A percentile compares a stretch with the other conserved stretches of the same genome.
These are phyloP conservation scores for Grigorovia transvaalensis DNA, from an alignment of 805 yeast species.

Conservation along the genomic window DNA sequence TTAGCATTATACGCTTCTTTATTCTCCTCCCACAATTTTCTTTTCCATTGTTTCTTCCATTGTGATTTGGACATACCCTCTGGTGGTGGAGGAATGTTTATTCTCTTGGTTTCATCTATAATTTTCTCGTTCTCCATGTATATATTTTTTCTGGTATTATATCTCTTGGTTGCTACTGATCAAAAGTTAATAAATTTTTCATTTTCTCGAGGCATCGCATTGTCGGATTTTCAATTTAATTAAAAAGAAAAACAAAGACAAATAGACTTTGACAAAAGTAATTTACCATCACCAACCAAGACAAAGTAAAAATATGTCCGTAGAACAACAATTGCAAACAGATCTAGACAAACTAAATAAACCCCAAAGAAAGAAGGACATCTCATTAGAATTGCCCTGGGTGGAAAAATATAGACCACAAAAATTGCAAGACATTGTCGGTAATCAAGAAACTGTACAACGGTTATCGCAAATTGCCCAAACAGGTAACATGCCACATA, in stretches of 20 bases:
- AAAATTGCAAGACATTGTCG: conserved; percentile 73
- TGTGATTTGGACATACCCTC: conserved; percentile 82
- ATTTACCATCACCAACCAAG: too few relatives aligned
- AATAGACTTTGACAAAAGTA: conserved; percentile 6
- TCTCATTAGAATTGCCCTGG: conserved; percentile 37
- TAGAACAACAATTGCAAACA: too few relatives aligned
- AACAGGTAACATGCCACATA: conserved; percentile 95
- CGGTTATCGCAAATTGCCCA: conserved; percentile 73
- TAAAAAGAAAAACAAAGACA: conserved; percentile 2
- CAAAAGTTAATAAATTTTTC: too few relatives aligned
- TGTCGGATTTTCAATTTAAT: not conserved
- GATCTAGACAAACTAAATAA: too few relatives aligned
- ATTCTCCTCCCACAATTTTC: conserved; percentile 48
- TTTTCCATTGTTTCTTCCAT: conserved; percentile 65
- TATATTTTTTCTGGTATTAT: not conserved
- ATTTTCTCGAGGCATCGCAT: not conserved
- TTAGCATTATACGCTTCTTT: conserved; percentile 49
- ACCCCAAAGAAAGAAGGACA: not conserved
- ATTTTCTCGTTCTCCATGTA: too few relatives aligned
- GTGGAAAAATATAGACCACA: conserved; percentile 95
- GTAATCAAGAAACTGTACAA: conserved; percentile 82
- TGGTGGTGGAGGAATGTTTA: conserved; percentile 39
- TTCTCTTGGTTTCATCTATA: not conserved
- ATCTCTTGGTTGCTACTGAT: too few relatives aligned
- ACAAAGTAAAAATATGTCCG: too few relatives aligned